Conservation (phyloP, 2,329 filamentous ascomycete species). For the Sporothrix brasiliensis region DNA sequence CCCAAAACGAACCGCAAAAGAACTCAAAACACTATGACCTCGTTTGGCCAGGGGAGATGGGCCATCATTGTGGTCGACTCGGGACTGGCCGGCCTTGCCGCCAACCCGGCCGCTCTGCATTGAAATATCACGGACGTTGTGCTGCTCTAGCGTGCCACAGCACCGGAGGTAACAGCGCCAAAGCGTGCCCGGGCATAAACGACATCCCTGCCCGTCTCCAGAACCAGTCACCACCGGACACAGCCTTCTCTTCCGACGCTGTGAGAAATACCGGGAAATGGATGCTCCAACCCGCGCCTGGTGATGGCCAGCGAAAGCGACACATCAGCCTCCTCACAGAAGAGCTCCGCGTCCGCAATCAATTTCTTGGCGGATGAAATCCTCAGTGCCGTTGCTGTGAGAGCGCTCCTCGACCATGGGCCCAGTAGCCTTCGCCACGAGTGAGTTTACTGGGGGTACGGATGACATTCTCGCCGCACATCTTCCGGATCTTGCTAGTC, state of each 20-base stretch:
- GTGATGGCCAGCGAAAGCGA: constrained; percentile 42
- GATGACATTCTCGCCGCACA: constrained; percentile 89
- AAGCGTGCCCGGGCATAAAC: constrained; percentile 99
- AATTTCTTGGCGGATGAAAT: constrained; percentile 98
- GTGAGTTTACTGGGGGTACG: constrained; percentile 97
- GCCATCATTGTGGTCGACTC: constrained; percentile 64
- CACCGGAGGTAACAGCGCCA: constrained; percentile 94
- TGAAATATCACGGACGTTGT: constrained; percentile 54
- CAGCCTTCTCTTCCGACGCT: constrained; percentile 59
- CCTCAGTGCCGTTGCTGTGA: constrained; percentile 71
- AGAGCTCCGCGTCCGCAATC: constrained; percentile 94
- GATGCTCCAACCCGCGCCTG: constrained; percentile 40
- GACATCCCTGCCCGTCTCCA: constrained; percentile 86
- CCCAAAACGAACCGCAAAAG: too few relatives aligned
- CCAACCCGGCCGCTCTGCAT: constrained; percentile 59
- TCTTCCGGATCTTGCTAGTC: constrained; percentile 86
- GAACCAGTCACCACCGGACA: constrained; percentile 42
- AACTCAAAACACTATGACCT: background rate
- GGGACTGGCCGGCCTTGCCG: constrained; percentile 64
- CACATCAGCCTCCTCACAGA: constrained; percentile 98
- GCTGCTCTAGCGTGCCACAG: constrained; percentile 60
- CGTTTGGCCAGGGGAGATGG: background rate
- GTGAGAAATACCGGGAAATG: constrained; percentile 57
- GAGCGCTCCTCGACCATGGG: constrained; percentile 73
- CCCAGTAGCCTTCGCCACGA: constrained; percentile 89